Evolutionary conservation across 2,329 filamentous ascomycete species (phyloP), one percentile per base, ranked within the genome.

Genomic region (Sarocladiaceae sp.): DNA sequence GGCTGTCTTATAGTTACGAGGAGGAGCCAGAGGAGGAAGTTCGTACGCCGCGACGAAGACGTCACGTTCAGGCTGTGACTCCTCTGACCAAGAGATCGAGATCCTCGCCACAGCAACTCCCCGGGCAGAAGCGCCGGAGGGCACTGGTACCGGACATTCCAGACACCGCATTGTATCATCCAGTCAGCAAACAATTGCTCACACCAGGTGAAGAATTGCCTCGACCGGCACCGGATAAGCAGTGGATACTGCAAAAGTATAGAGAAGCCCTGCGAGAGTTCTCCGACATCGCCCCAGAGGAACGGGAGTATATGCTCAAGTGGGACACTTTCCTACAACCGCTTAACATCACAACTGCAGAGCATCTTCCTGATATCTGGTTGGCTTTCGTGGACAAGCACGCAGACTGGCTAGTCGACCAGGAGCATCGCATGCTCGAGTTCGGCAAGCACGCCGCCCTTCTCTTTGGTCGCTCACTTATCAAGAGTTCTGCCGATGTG

Each of bases 221-320:
- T 2, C 69, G 69, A 18, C 63, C 66, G 3, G 63, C 64, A 3
- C 65, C 74, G 3, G 76, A 82, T 59, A 73, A 74, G 53, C 66
- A 68, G 20, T 83, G 80, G 80, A 69, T 82, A 7, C 70, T 80
- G 26, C 78, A 82, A 55, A 83, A 82, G 63, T 80, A 83, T 54
- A 73, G 77, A 7, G 78, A 83, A 53, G 76, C 74, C 51, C 75
- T 83, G 51, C 70, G 72, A 25, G 80, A 83, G 55, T 83, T 80
- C 58, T 76, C 73, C 8, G 80, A 83, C 56, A 72, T 83, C 23
- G 74, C 74, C 12, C 61, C 68, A 2, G 67, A 72, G 15, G 80
- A 84, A 59, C 80, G 78, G 61, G 79, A 82, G 55, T 83, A 78
- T 53, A 78, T 83, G 52, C 71, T 73, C 57, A 75, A 78, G 56